These are phyloP conservation scores for Cutaneotrichosporon cavernicola DNA, from an alignment of 1,284 basidiomycete species.

Conservation along the genomic window DNA sequence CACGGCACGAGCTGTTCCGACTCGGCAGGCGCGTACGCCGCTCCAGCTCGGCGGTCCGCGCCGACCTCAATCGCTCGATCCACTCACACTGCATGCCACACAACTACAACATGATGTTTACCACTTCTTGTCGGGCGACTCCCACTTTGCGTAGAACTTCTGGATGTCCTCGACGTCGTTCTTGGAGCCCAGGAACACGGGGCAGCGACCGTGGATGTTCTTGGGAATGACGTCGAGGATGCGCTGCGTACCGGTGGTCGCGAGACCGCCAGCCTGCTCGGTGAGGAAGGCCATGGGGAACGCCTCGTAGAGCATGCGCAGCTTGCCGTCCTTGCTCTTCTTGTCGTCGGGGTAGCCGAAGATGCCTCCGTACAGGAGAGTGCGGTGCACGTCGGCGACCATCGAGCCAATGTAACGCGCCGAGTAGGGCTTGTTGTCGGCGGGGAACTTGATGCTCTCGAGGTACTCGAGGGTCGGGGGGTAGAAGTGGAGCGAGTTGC, in stretches of 20 bases:
- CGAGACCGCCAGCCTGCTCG: slow-evolving; percentile 92
- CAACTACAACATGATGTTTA: slow-evolving; percentile 20
- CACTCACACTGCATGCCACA: slow-evolving; percentile 7
- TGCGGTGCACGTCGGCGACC: slow-evolving; percentile 79
- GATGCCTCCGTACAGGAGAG: slow-evolving; percentile 95
- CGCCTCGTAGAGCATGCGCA: slow-evolving; percentile 93
- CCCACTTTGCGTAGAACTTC: slow-evolving; percentile 67
- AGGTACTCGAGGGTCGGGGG: slow-evolving; percentile 82
- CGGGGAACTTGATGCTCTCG: slow-evolving; percentile 89
- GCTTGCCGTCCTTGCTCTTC: slow-evolving; percentile 91
- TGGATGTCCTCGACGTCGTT: slow-evolving; percentile 90
- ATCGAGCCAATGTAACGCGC: slow-evolving; percentile 98
- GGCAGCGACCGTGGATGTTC: slow-evolving; percentile 85
- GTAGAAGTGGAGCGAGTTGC: slow-evolving; percentile 93
- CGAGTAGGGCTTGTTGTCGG: slow-evolving; percentile 72
- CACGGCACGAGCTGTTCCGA: no score
- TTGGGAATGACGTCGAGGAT: slow-evolving; percentile 91
- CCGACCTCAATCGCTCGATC: no score
- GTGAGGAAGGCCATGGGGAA: slow-evolving; percentile 99
- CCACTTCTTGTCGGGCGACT: slow-evolving; percentile 45
- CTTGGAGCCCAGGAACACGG: slow-evolving; percentile 90
- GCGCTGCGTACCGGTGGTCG: slow-evolving; percentile 87
- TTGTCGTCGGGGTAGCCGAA: slow-evolving; percentile 98
- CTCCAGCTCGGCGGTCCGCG: no score
- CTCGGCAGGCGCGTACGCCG: no score